Conservation (phyloP, 371 early-diverging fungal genomes). For the Actinomucor elegans region DNA sequence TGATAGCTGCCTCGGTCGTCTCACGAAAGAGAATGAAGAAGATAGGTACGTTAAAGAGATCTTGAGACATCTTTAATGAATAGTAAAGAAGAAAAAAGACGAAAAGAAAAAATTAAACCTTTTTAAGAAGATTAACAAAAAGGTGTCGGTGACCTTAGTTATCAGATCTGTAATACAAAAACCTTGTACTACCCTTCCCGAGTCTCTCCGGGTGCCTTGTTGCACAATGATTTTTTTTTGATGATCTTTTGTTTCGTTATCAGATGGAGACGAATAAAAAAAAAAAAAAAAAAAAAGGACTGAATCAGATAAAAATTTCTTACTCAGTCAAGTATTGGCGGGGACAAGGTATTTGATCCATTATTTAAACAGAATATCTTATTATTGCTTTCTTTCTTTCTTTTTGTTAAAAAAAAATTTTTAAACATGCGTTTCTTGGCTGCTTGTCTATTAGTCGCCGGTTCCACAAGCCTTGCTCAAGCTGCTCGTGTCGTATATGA, state of each 20-base stretch:
- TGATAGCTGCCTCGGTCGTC: conserved; percentile 72
- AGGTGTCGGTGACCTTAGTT: background rate
- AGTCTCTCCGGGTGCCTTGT: background rate
- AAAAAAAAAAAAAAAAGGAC: conserved; percentile 1
- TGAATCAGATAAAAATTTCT: background rate
- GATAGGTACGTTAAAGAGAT: conserved; percentile 74
- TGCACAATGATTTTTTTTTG: background rate
- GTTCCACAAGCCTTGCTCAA: conserved; percentile 29
- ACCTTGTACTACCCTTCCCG: background rate
- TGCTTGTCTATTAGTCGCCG: conserved; percentile 23
- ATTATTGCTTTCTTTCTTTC: conserved; percentile 10
- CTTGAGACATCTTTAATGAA: conserved; percentile 26
- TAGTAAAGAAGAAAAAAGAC: background rate
- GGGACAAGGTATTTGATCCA: conserved; percentile 12
- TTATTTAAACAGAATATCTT: background rate
- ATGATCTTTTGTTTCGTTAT: background rate
- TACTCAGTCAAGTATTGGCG: too few relatives aligned
- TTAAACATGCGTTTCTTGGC: conserved; percentile 28
- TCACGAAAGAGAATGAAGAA: conserved; percentile 88
- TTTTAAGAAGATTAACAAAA: conserved; percentile 16
- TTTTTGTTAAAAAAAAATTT: background rate
- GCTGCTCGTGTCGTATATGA: conserved; percentile 63
- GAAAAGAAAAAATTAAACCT: conserved; percentile 6
- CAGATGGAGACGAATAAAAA: conserved; percentile 4
- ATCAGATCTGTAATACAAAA: conserved; percentile 1